Percentiles rank a stretch among this genome's conserved stretches.
Evolutionary conservation across 306 rosid species (phyloP).

Genomic region (Castanopsis chinensis): DNA sequence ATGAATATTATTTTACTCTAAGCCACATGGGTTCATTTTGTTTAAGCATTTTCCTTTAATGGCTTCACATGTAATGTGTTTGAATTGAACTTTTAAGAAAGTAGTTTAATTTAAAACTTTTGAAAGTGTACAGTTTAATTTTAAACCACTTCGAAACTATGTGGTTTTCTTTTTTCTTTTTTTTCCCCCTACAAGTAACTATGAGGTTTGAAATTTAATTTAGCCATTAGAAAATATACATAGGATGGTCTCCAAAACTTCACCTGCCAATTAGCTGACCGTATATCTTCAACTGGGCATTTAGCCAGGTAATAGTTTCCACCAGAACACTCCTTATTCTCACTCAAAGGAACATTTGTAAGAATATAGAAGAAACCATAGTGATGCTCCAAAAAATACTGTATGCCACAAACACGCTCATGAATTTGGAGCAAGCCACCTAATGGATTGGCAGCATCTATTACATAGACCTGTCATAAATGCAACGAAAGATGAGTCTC

Average conservation of each 20-base stretch:
- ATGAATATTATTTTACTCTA: too few species aligned
- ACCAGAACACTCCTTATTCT: conserved; percentile 42
- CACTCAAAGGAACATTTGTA: conserved; percentile 72
- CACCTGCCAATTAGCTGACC: conserved; percentile 69
- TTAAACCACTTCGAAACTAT: too few species aligned
- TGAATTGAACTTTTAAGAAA: too few species aligned
- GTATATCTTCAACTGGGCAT: conserved; percentile 56
- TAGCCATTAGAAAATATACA: not conserved
- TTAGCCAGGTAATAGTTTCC: conserved; percentile 75
- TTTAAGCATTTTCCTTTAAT: too few species aligned
- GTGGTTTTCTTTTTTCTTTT: too few species aligned
- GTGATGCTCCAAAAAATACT: conserved; percentile 88
- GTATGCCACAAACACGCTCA: conserved; percentile 66
- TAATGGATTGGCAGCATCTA: conserved; percentile 64
- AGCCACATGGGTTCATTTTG: too few species aligned
- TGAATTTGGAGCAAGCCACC: conserved; percentile 61
- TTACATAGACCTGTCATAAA: conserved; percentile 71
- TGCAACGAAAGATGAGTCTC: conserved; percentile 26
- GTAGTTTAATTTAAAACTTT: too few species aligned
- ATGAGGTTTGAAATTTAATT: too few species aligned
- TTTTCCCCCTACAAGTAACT: too few species aligned
- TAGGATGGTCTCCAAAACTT: conserved; percentile 21
- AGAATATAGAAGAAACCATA: conserved; percentile 75
- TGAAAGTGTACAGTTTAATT: too few species aligned
- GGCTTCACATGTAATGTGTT: too few species aligned